Base-by-base conservation (phyloP, 305 asterid genomes). In the Fraxinus angustifolia region DNA sequence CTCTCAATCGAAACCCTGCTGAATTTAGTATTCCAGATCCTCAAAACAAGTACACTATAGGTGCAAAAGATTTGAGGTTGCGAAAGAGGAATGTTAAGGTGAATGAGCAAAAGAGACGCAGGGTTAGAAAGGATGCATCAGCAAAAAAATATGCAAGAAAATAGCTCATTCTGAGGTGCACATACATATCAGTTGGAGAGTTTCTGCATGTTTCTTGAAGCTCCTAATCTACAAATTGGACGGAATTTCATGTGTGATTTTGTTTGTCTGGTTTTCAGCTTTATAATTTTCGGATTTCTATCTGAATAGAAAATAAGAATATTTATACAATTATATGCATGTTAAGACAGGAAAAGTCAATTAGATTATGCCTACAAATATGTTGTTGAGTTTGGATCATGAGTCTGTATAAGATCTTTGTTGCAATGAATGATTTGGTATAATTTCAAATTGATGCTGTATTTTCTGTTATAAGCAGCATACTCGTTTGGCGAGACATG, bases 1-100 rank as follows among this genome's bases (percentile, higher is more conserved):
- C 84, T n/a, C 82, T 85, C 28, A 95, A 95, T 79, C 81, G 79
- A 72, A 96, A 94, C 85, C 99, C 99, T 5, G 92, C 92, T 23
- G 98, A 96, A 16, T 91, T 93, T 74, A 89, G 91, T 87, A 16
- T 82, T 48, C 91, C 92, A 12, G 91, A 85, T 19, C 88, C 90
- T 38, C 85, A 88, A 73, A 91, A 91, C 48, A 80, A 81, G 83
- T 94, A 62, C 85, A 94, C 93, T 2, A 81, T 91, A 73, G 78
- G 83, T 65, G 86, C 90, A 8, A 90, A 82, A 81, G 96, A 91
- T 82, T 75, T 91, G 80, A 89, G 76, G 79, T 48, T 78, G 8
- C 80, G 86, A 77, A 91, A 81, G 80, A 84, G 74, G 84, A 86
- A 74, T 11, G 78, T 5, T 73, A 84, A 31, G 21, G 82, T 56